These are phyloP conservation scores for Neopestalotiopsis sp. DNA, from an alignment of 2,329 filamentous ascomycete species.

Conservation along the genomic window DNA sequence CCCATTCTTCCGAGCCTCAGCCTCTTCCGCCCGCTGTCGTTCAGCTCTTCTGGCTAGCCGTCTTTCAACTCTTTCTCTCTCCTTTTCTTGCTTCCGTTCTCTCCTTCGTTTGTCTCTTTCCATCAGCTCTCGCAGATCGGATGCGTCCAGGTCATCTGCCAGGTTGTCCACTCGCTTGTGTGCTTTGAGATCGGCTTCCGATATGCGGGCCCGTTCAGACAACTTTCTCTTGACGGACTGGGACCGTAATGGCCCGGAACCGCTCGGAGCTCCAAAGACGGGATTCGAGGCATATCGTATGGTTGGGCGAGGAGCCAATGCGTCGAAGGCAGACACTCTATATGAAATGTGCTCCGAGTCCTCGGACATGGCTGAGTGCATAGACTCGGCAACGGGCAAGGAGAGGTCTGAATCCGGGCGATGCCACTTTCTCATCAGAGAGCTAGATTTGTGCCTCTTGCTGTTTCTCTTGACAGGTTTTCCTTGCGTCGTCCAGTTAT, in stretches of 20 bases:
- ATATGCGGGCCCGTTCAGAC: conserved; percentile 56
- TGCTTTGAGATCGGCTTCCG: conserved; percentile 64
- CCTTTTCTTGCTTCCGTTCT: conserved; percentile 73
- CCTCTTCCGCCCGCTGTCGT: conserved; percentile 64
- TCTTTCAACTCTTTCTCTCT: conserved; percentile 70
- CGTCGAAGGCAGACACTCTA: conserved; percentile 78
- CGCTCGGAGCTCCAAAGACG: conserved; percentile 54
- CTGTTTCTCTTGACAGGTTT: conserved; percentile 67
- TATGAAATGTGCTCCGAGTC: conserved; percentile 77
- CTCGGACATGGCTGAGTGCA: conserved; percentile 78
- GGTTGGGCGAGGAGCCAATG: conserved; percentile 85
- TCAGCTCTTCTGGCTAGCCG: conserved; percentile 71
- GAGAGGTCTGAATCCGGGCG: conserved; percentile 75
- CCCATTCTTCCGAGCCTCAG: conserved; percentile 56
- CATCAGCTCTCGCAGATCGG: conserved; percentile 85
- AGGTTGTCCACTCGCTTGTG: conserved; percentile 72
- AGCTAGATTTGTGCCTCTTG: conserved; percentile 63
- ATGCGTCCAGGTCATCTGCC: conserved; percentile 84
- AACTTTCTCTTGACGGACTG: conserved; percentile 58
- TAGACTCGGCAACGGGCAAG: conserved; percentile 73
- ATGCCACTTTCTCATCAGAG: conserved; percentile 57
- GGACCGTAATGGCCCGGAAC: conserved; percentile 51
- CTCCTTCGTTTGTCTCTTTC: conserved; percentile 84
- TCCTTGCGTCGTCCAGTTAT: conserved; percentile 62
- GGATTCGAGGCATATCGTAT: conserved; percentile 75